Evolutionary conservation across 805 yeast genomes (phyloP).

Genomic region (Yamadazyma insecticola): DNA sequence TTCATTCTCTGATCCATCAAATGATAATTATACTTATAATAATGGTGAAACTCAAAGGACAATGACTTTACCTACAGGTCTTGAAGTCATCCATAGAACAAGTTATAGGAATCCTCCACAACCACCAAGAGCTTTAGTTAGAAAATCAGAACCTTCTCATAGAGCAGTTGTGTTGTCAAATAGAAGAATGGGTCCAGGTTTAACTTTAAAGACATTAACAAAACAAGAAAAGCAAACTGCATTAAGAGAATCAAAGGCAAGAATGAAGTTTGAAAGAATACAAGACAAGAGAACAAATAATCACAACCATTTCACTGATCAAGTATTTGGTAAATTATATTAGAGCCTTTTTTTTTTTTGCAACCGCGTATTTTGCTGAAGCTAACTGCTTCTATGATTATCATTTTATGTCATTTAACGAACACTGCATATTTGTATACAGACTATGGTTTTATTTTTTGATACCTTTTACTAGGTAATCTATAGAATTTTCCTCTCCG

Average conservation of each 20-base stretch:
- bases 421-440: too few species aligned
- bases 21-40: slow-evolving; percentile 25
- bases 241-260: slow-evolving; percentile 17
- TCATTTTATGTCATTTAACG: too few species aligned
- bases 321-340: too few species aligned
- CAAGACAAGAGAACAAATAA: slow-evolving; percentile 22
- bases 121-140: slow-evolving; percentile 31
- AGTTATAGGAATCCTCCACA: slow-evolving; percentile 68
- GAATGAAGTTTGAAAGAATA: slow-evolving; percentile 20
- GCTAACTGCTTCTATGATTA: too few species aligned
- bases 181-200: slow-evolving; percentile 42
- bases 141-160: slow-evolving; percentile 51
- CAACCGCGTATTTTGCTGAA: too few species aligned
- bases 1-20: background rate
- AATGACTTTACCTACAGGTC: slow-evolving; percentile 65
- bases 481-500: too few species aligned
- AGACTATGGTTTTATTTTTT: too few species aligned
- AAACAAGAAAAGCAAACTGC: slow-evolving; percentile 30
- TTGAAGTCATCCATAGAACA: slow-evolving; percentile 77
- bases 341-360: too few species aligned
- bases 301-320: too few species aligned
- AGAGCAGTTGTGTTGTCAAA: slow-evolving; percentile 77
- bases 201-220: slow-evolving; percentile 21
- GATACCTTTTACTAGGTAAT: too few species aligned
- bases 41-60: too few species aligned